A percentile compares a stretch with the other conserved stretches of the same genome.
Conservation (phyloP, 805 yeast genomes). For the Yarrowia deformans region DNA sequence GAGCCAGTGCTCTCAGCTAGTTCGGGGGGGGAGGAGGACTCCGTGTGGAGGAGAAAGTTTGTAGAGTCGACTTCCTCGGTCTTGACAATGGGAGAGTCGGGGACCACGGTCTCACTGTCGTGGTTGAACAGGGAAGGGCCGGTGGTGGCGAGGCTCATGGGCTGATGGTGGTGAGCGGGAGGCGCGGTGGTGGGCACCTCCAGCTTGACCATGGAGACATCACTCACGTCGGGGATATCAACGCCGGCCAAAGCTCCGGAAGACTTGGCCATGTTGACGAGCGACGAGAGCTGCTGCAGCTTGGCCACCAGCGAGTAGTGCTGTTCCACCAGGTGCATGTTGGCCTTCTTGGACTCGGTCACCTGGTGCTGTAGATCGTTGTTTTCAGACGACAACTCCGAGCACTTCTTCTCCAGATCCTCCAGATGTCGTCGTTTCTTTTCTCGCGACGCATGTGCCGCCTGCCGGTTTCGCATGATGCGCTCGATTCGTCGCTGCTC, state of each 20-base stretch:
- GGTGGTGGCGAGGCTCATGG: constrained; percentile 13
- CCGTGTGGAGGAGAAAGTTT: constrained; percentile 36
- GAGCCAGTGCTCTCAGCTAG: constrained; percentile 39
- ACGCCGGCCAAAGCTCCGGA: constrained; percentile 44
- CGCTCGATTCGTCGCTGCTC: constrained; percentile 95
- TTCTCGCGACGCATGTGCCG: constrained; percentile 97
- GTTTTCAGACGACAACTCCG: constrained; percentile 46
- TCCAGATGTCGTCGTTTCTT: constrained; percentile 94
- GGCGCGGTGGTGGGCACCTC: constrained; percentile 7
- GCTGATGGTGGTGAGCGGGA: background rate
- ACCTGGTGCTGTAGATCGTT: constrained; percentile 44
- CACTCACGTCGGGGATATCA: constrained; percentile 34
- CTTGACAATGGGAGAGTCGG: constrained; percentile 39
- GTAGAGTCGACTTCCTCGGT: constrained; percentile 37
- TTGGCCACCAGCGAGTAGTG: constrained; percentile 43
- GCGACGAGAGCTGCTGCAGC: constrained; percentile 42
- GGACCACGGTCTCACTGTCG: constrained; percentile 12
- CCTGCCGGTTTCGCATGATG: constrained; percentile 90
- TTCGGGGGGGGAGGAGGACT: constrained; percentile 34
- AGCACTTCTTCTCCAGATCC: constrained; percentile 68
- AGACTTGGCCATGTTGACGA: constrained; percentile 43
- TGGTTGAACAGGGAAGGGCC: constrained; percentile 20
- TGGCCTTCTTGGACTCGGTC: constrained; percentile 41
- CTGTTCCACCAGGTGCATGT: constrained; percentile 43
- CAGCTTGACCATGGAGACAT: constrained; percentile 7